These are phyloP conservation scores for Spinellus fusiger DNA, from an alignment of 192 early-diverging fungal genomes.

Conservation along the genomic window DNA sequence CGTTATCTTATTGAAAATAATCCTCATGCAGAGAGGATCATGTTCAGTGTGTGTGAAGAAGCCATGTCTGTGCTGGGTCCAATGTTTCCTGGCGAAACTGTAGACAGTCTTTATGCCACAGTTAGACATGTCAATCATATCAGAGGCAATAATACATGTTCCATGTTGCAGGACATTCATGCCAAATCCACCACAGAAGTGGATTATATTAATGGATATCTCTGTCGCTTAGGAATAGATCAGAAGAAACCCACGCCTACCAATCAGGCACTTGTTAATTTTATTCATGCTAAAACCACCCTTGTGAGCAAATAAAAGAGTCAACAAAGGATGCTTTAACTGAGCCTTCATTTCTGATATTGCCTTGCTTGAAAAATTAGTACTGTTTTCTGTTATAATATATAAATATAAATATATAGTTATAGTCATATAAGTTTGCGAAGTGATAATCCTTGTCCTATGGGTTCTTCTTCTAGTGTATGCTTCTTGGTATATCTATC, in stretches of 20 bases:
- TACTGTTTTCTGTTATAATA: too few species aligned
- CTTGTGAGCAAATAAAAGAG: too few species aligned
- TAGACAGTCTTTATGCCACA: slow-evolving; percentile 33
- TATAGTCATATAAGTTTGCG: too few species aligned
- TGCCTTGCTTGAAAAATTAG: too few species aligned
- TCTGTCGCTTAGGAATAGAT: slow-evolving; percentile 39
- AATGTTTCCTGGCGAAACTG: slow-evolving; percentile 34
- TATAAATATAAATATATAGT: too few species aligned
- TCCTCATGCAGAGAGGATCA: neutral
- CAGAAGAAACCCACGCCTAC: slow-evolving; percentile 29
- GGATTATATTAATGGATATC: slow-evolving; percentile 57
- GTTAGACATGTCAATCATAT: slow-evolving; percentile 32
- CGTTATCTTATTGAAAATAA: slow-evolving; percentile 33
- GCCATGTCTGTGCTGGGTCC: slow-evolving; percentile 12
- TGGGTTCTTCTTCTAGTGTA: too few species aligned
- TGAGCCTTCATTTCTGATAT: too few species aligned
- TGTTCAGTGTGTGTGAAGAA: slow-evolving; percentile 23
- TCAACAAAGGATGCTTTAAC: too few species aligned
- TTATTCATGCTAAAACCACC: slow-evolving; percentile 23
- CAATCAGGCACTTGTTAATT: slow-evolving; percentile 21
- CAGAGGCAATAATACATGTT: slow-evolving; percentile 41
- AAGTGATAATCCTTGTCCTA: too few species aligned
- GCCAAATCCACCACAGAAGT: slow-evolving; percentile 43
- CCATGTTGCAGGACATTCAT: slow-evolving; percentile 45
- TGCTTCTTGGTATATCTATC: too few species aligned